Evolutionary conservation across 2,329 filamentous ascomycete species (phyloP).

Genomic region (Diaporthe sp.): DNA sequence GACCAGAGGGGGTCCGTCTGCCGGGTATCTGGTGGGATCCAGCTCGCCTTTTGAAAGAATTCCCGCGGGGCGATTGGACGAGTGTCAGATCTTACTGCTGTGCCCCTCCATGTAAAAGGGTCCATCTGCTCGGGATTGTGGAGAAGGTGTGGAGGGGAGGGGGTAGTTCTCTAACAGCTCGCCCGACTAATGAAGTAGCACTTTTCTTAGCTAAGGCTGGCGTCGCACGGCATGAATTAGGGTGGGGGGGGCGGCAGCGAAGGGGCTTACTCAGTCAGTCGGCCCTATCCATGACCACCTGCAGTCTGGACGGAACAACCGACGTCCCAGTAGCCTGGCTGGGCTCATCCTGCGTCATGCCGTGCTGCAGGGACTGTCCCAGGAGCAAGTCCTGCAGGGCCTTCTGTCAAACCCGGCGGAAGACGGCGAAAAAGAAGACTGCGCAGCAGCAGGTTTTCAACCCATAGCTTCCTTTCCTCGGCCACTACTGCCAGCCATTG

Average conservation of each 20-base stretch:
- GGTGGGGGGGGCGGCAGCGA: background rate
- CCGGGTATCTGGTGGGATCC: conserved; percentile 19
- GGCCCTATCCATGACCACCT: background rate
- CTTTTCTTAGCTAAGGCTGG: conserved; percentile 1
- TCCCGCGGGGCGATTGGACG: conserved; percentile 16
- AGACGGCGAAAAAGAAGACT: background rate
- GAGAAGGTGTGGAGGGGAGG: conserved; percentile 28
- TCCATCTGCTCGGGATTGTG: conserved; percentile 30
- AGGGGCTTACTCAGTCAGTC: conserved; percentile 9
- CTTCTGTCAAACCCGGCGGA: conserved; percentile 3
- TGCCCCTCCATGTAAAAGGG: conserved; percentile 21
- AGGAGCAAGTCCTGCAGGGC: background rate
- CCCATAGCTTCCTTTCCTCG: background rate
- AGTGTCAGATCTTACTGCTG: conserved; percentile 26
- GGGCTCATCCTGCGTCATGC: conserved; percentile 21
- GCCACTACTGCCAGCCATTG: conserved; percentile 4
- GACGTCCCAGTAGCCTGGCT: conserved; percentile 1
- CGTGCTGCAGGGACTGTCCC: conserved; percentile 8
- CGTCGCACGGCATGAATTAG: background rate
- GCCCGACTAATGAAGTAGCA: conserved; percentile 9
- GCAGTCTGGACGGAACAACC: background rate
- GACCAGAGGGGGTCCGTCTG: conserved; percentile 16
- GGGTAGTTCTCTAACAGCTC: conserved; percentile 26
- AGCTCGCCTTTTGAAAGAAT: conserved; percentile 32
- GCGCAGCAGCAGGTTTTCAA: background rate